phyloP scores from a whole-genome alignment of 2,329 filamentous ascomycete species.

The Ceratocystis lukuohia region DNA sequence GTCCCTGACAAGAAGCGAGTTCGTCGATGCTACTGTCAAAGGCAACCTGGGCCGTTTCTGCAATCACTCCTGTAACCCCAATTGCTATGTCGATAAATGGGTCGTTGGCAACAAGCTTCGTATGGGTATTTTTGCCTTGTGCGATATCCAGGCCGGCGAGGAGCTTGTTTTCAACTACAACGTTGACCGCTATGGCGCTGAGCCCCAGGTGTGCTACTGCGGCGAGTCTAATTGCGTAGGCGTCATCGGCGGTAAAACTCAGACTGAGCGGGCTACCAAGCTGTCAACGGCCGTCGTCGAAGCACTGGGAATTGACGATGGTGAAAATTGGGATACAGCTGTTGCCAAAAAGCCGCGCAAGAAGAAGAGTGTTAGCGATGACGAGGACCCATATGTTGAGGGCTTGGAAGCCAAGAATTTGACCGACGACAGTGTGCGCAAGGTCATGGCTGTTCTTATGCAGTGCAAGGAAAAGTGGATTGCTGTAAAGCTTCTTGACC shows the following conservation, averaged over 20 bases:
- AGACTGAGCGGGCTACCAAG: conserved; percentile 90
- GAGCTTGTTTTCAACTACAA: conserved; percentile 99
- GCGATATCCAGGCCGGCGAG: conserved; percentile 72
- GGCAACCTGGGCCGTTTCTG: conserved; percentile 94
- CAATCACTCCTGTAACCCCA: conserved; percentile 97
- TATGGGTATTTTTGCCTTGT: conserved; percentile 95
- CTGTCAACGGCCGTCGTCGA: conserved; percentile 80
- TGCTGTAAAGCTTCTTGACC: conserved; percentile 80
- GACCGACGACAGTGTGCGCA: conserved; percentile 71
- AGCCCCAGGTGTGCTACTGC: conserved; percentile 94
- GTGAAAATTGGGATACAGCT: conserved; percentile 80
- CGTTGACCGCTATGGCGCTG: conserved; percentile 91
- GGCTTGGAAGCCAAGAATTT: conserved; percentile 68
- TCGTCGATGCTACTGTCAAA: conserved; percentile 93
- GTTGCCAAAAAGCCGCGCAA: conserved; percentile 82
- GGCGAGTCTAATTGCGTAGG: conserved; percentile 88
- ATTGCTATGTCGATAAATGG: conserved; percentile 99
- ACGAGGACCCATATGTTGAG: conserved; percentile 92
- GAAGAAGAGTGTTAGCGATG: conserved; percentile 83
- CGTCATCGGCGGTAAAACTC: conserved; percentile 93
- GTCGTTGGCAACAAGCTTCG: conserved; percentile 92
- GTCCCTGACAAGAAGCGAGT: conserved; percentile 92
- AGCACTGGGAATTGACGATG: conserved; percentile 87
- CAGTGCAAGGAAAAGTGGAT: conserved; percentile 99
- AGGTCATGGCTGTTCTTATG: conserved; percentile 92